phyloP scores from a whole-genome alignment of 2,329 filamentous ascomycete genomes.

The Phyllosticta ampelicida region DNA sequence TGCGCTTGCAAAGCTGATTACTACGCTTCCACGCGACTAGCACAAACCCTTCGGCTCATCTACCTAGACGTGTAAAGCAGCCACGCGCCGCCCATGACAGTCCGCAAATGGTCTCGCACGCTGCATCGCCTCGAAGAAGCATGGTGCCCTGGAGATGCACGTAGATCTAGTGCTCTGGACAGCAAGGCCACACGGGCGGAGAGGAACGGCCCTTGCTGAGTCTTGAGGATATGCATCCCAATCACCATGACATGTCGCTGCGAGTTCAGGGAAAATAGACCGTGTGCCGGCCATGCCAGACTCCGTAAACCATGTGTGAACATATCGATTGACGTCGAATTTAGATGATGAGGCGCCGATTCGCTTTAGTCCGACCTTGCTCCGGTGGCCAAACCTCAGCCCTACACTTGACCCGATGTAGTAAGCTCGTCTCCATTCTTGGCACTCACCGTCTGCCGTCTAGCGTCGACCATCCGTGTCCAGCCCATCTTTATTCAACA shows the following conservation, averaged over 20 bases:
- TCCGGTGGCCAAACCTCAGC: not conserved
- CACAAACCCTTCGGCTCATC: not conserved
- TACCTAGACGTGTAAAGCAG: not conserved
- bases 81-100: not conserved
- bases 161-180: not conserved
- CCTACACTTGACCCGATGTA: not conserved
- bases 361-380: not conserved
- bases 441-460: not conserved
- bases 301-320: no score
- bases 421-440: not conserved
- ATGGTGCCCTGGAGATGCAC: not conserved
- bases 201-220: no score
- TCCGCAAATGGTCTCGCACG: not conserved
- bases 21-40: not conserved
- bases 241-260: no score
- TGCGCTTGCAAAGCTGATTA: not conserved
- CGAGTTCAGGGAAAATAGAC: no score
- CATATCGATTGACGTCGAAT: not conserved
- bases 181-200: not conserved
- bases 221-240: no score
- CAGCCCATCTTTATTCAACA: not conserved
- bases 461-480: not conserved
- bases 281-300: no score
- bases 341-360: not conserved
- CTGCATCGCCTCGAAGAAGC: not conserved